These are phyloP conservation scores for Eucalyptus albens DNA, from an alignment of 345 rosid species.

Conservation along the genomic window DNA sequence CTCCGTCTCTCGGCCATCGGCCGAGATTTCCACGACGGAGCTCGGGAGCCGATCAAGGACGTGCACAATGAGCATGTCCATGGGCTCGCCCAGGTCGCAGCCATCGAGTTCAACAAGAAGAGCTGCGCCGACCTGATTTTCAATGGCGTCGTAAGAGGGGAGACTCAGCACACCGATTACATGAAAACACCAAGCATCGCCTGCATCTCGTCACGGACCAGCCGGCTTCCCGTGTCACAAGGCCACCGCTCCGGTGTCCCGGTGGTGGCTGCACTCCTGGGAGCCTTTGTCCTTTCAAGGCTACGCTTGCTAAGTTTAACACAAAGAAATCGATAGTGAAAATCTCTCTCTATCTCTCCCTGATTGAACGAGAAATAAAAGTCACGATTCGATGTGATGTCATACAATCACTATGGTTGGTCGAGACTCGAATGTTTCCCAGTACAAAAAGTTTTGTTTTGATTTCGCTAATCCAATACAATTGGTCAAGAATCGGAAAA, in stretches of 20 bases:
- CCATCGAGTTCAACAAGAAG: not conserved
- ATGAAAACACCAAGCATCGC: not conserved
- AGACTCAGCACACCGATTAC: not conserved
- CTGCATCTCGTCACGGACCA: not conserved
- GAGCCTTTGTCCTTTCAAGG: not conserved
- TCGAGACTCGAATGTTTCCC: not conserved
- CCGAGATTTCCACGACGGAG: not conserved
- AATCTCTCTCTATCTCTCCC: not conserved
- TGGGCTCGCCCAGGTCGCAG: not conserved
- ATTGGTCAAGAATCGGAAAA: not conserved
- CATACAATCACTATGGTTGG: not conserved
- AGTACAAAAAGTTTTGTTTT: not conserved
- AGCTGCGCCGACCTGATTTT: not conserved
- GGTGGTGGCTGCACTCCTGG: not conserved
- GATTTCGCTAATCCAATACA: not conserved
- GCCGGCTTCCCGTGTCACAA: not conserved
- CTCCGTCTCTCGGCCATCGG: not conserved
- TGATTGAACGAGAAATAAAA: not conserved
- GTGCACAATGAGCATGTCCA: not conserved
- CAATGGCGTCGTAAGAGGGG: not conserved
- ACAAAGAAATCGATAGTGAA: not conserved
- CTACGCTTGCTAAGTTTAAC: not conserved
- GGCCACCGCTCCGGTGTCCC: not conserved
- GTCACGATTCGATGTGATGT: not conserved
- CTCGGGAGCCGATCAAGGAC: not conserved